phyloP scores from a whole-genome alignment of 441 rosid genomes.

The Jatropha podagrica region DNA sequence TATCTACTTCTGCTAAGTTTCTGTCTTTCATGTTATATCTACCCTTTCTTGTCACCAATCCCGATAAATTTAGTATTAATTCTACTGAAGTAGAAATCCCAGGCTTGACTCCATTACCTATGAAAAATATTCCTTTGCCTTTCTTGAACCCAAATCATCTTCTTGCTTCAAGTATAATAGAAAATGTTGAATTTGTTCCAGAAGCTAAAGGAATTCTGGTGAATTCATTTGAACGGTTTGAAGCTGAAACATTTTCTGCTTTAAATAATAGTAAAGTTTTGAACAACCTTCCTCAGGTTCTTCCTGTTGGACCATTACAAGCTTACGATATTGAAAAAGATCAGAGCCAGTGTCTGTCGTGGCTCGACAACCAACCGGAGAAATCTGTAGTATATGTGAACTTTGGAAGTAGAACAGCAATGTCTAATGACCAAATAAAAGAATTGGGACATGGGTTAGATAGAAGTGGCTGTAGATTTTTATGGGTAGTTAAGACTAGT shows the following conservation, averaged over 20 bases:
- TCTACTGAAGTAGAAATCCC: neutral
- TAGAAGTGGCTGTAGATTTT: constrained; percentile 2
- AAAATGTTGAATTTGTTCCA: neutral
- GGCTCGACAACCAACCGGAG: constrained; percentile 20
- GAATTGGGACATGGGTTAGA: constrained; percentile 9
- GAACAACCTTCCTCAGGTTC: neutral
- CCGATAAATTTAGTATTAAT: neutral
- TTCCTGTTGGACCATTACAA: constrained; percentile 1
- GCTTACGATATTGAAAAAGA: neutral
- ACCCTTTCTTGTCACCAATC: constrained; percentile 6
- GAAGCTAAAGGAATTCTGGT: constrained; percentile 1
- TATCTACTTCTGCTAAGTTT: neutral
- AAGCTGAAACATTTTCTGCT: neutral
- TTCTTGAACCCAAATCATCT: constrained; percentile 6
- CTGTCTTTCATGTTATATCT: constrained; percentile 1
- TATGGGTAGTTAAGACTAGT: constrained; percentile 9
- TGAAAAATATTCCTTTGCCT: neutral
- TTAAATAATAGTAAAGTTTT: neutral
- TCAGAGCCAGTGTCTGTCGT: neutral
- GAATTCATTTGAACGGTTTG: neutral
- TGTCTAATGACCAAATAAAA: constrained; percentile 15
- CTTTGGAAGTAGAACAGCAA: constrained; percentile 21
- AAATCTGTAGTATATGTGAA: constrained; percentile 7
- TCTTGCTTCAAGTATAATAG: constrained; percentile 3
- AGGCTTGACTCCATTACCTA: neutral